Evolutionary conservation across 495 filamentous ascomycete species (phyloP).

Genomic region (Lasiosphaeria ovina): DNA sequence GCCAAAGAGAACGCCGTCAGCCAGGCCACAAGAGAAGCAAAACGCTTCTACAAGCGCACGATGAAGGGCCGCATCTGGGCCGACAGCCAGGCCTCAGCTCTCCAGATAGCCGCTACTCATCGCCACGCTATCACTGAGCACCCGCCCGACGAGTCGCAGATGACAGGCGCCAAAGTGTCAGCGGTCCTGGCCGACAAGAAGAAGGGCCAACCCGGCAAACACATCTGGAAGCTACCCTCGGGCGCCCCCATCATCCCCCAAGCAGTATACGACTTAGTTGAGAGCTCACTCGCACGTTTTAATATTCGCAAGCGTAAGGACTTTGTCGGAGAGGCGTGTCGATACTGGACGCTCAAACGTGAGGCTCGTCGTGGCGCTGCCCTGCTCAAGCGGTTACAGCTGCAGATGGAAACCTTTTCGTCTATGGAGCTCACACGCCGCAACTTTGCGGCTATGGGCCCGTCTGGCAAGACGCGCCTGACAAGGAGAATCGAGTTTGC

Average conservation of each 20-base stretch:
- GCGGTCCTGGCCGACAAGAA: slow-evolving; percentile 72
- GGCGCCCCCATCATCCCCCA: slow-evolving; percentile 92
- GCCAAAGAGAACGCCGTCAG: slow-evolving; percentile 74
- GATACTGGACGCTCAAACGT: slow-evolving; percentile 96
- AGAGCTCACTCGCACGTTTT: slow-evolving; percentile 76
- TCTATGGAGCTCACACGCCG: slow-evolving; percentile 94
- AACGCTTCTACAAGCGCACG: slow-evolving; percentile 77
- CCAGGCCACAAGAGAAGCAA: slow-evolving; percentile 48
- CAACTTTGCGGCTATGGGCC: slow-evolving; percentile 89
- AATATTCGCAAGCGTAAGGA: slow-evolving; percentile 81
- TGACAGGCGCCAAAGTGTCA: slow-evolving; percentile 50
- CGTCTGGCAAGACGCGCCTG: slow-evolving; percentile 72
- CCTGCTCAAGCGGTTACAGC: slow-evolving; percentile 84
- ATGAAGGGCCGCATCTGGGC: slow-evolving; percentile 90
- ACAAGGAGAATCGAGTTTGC: slow-evolving; percentile 85
- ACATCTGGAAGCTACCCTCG: slow-evolving; percentile 90
- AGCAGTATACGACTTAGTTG: slow-evolving; percentile 75
- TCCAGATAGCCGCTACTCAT: slow-evolving; percentile 68
- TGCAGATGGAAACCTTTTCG: slow-evolving; percentile 92
- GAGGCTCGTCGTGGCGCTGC: slow-evolving; percentile 90
- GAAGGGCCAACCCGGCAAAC: slow-evolving; percentile 62
- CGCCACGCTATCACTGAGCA: slow-evolving; percentile 58
- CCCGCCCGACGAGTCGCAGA: slow-evolving; percentile 54
- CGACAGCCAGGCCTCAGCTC: slow-evolving; percentile 82
- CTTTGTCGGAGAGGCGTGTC: slow-evolving; percentile 86